Evolutionary conservation across 1,284 basidiomycete genomes (phyloP).

Genomic region (Wallemia ichthyophaga): DNA sequence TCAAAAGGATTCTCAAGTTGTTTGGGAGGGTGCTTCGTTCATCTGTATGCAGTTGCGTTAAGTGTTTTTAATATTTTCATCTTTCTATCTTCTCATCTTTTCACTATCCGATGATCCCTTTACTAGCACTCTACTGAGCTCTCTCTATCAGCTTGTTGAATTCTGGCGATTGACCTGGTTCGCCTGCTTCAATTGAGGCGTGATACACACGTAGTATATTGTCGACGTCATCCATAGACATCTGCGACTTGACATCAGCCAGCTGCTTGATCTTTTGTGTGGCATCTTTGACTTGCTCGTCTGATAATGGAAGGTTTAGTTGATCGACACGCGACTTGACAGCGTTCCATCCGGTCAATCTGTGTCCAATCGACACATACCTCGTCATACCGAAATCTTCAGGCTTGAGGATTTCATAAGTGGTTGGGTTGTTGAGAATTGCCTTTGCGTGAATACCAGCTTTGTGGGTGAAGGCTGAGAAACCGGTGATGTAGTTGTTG

Average conservation of each 20-base stretch:
- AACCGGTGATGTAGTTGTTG: conserved; percentile 64
- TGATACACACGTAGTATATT: conserved; percentile 83
- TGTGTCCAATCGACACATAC: conserved; percentile 95
- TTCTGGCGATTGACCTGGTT: conserved; percentile 15
- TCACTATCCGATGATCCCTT: too few relatives aligned
- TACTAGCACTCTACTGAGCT: too few relatives aligned
- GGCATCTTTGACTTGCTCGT: conserved; percentile 74
- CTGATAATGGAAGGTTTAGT: conserved; percentile 54
- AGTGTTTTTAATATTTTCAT: neutral
- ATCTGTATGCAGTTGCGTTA: neutral
- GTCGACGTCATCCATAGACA: conserved; percentile 93
- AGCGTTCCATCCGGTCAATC: conserved; percentile 90
- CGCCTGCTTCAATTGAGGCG: conserved; percentile 56
- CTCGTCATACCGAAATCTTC: conserved; percentile 93
- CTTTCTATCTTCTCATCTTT: too few relatives aligned
- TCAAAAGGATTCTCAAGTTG: neutral
- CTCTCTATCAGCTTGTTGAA: neutral
- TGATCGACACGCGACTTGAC: conserved; percentile 99
- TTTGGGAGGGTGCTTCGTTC: neutral
- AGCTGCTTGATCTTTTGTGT: conserved; percentile 99
- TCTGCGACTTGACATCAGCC: conserved; percentile 82
- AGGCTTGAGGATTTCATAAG: conserved; percentile 84
- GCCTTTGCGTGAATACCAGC: conserved; percentile 99
- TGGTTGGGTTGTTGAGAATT: conserved; percentile 96
- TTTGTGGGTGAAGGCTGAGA: conserved; percentile 99